Evolutionary conservation across 2,329 filamentous ascomycete genomes (phyloP), one percentile per base, ranked within the genome.

Genomic region (Fusarium sp.): DNA sequence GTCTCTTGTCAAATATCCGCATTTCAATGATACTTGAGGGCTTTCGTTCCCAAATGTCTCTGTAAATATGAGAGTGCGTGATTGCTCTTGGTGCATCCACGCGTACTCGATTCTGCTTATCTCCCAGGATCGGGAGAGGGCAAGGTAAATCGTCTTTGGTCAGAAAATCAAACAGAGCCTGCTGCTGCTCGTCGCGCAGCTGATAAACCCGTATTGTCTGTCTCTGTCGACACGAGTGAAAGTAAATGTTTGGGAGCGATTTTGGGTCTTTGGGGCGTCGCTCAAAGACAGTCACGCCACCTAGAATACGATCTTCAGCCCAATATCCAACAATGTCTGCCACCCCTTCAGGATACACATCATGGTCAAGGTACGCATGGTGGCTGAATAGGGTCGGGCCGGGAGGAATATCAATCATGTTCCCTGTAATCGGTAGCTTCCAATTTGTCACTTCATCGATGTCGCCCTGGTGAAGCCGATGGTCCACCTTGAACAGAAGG

Each of bases 31-130:
- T 45, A 4, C 38, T 41, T 0, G 53, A 25, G 11, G 57, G 47
- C 2, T 58, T 53, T 2, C 50, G 45, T 38, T 65, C 62, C 61
- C 61, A 65, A 5, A 62, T 59, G 0, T 65, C 57, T 37, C 57
- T 32, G 17, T 65, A 65, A 2, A 65, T 62, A 9, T 41, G 42
- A 23, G 42, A 17, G 1, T 53, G 44, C 4, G 45, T 53, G 2
- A 65, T 50, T 7, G 62, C 57, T 29, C 14, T 29, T 1, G 55
- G 46, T 1, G 53, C 45, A 25, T 65, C 61, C 2, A 64, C 45
- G 6, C 56, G 57, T 21, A 64, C 14, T n/a, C 42, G 42, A 6
- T 64, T 65, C 13, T 41, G 51, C 17, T 41, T 42, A 4, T 49
- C 27, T 14, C 51, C 19, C 4, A 64, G 35, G 33, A 65, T 43